phyloP scores from a whole-genome alignment of 73 alveolate genomes.

The Paramecium caudatum region DNA sequence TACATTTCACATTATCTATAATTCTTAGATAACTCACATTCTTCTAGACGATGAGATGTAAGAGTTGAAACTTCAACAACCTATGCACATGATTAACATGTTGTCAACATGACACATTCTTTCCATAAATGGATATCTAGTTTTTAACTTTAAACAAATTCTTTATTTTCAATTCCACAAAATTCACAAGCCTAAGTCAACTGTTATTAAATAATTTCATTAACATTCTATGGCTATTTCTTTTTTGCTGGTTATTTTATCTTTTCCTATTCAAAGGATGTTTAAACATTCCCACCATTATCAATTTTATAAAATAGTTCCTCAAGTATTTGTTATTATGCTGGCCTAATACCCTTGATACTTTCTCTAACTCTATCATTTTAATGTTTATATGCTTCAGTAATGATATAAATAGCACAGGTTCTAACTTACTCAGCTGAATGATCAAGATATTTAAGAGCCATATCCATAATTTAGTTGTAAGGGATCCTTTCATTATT shows the following conservation, averaged over 20 bases:
- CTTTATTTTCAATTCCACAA: slow-evolving; percentile 88
- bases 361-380: slow-evolving; percentile 84
- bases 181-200: slow-evolving; percentile 86
- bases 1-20: slow-evolving; percentile 85
- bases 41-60: slow-evolving; percentile 89
- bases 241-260: slow-evolving; percentile 76
- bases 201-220: slow-evolving; percentile 69
- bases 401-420: slow-evolving; percentile 88
- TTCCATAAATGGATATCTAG: slow-evolving; percentile 93
- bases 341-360: slow-evolving; percentile 70
- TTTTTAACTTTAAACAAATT: slow-evolving; percentile 82
- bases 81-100: slow-evolving; percentile 93
- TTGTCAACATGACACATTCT: slow-evolving; percentile 91
- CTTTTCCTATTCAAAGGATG: slow-evolving; percentile 61
- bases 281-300: slow-evolving; percentile 57
- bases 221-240: slow-evolving; percentile 74
- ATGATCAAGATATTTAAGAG: slow-evolving; percentile 85
- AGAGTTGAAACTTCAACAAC: slow-evolving; percentile 89
- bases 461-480: slow-evolving; percentile 87
- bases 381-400: slow-evolving; percentile 88
- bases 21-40: slow-evolving; percentile 90
- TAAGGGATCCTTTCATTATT: slow-evolving; percentile 88
- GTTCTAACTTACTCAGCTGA: slow-evolving; percentile 93
- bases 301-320: slow-evolving; percentile 73
- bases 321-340: slow-evolving; percentile 73